phyloP scores from a whole-genome alignment of 257 asterid genomes.

The Forsythia suspensa region DNA sequence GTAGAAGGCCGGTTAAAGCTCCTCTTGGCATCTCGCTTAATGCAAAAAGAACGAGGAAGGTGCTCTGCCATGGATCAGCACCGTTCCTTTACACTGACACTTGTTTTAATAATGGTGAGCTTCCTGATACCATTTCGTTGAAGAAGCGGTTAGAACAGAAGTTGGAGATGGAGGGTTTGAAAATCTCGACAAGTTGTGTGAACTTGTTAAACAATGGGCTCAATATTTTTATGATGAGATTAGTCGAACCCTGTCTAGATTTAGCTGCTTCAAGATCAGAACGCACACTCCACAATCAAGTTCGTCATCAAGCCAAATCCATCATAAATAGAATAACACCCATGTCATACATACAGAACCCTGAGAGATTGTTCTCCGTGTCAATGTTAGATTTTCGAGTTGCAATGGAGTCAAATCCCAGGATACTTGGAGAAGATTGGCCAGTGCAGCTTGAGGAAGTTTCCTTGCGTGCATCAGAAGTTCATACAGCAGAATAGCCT shows the following conservation, averaged over 20 bases:
- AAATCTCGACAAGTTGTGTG: conserved; percentile 42
- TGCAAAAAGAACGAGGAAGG: conserved; percentile 38
- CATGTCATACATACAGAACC: conserved; percentile 23
- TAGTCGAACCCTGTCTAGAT: conserved; percentile 54
- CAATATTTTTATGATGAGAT: conserved; percentile 51
- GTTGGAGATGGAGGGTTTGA: conserved; percentile 50
- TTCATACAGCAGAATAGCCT: conserved; percentile 25
- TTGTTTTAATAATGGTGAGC: conserved; percentile 41
- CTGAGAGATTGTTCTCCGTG: conserved; percentile 28
- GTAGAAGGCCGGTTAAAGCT: conserved; percentile 55
- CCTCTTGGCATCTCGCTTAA: conserved; percentile 56
- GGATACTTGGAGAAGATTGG: conserved; percentile 66
- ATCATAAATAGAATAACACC: conserved; percentile 34
- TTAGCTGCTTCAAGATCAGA: conserved; percentile 47
- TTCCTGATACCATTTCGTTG: conserved; percentile 46
- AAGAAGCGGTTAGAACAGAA: conserved; percentile 55
- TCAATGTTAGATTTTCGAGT: conserved; percentile 52
- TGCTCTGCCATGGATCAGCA: conserved; percentile 27
- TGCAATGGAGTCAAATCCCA: conserved; percentile 53
- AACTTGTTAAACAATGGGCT: conserved; percentile 60
- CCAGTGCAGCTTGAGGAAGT: conserved; percentile 54
- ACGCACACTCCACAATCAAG: conserved; percentile 22
- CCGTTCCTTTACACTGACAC: conserved; percentile 32
- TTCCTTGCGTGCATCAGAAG: conserved; percentile 38
- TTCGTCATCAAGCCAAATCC: conserved; percentile 25